Conservation (phyloP, 1,284 basidiomycete genomes). For the Tetrapyrgos nigripes region DNA sequence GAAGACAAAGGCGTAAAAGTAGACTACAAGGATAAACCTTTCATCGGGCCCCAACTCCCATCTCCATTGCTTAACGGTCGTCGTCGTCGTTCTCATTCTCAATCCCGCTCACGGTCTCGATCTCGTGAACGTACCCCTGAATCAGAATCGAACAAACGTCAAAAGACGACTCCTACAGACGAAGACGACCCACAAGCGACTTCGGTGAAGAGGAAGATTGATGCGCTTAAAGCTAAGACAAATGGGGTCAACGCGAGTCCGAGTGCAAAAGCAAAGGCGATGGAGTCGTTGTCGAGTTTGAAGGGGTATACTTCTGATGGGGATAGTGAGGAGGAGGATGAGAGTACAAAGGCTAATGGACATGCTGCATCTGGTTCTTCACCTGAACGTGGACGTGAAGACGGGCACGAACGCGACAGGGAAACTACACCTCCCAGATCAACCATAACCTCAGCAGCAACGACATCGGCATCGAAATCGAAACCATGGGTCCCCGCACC, state of each 20-base stretch:
- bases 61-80: constrained; percentile 45
- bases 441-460: too few species aligned
- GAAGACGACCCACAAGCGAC: constrained; percentile 65
- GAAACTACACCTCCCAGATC: too few species aligned
- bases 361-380: not conserved
- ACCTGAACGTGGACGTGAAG: too few species aligned
- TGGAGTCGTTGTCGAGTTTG: constrained; percentile 40
- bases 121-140: too few species aligned
- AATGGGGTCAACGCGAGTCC: too few species aligned
- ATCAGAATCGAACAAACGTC: constrained; percentile 32
- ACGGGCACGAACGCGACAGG: too few species aligned
- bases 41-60: constrained; percentile 75
- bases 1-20: constrained; percentile 58
- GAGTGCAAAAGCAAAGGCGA: too few species aligned
- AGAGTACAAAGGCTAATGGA: constrained; percentile 2
- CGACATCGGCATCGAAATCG: too few species aligned
- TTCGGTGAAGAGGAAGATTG: constrained; percentile 66
- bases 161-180: constrained; percentile 30
- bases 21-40: constrained; percentile 50
- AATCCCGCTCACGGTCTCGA: too few species aligned
- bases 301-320: constrained; percentile 61
- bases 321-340: constrained; percentile 41
- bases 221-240: too few species aligned
- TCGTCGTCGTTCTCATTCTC: constrained; percentile 18
- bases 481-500: too few species aligned